Percentiles rank a stretch among this genome's conserved stretches.
Evolutionary conservation across 73 alveolate species (phyloP).

Genomic region (Tetrahymena elliotti): DNA sequence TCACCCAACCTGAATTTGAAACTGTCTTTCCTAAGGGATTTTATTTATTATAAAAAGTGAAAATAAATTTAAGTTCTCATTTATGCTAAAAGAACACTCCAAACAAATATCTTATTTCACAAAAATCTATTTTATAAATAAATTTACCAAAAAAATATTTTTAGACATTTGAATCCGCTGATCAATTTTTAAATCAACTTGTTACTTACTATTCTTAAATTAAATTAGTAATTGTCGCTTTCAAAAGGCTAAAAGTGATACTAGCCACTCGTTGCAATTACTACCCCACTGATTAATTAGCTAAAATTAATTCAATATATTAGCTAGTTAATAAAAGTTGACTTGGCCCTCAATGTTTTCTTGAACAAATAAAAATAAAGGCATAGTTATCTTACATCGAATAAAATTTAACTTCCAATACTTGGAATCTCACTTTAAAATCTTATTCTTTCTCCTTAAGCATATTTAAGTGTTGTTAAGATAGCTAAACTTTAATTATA

Average conservation of each 20-base stretch:
- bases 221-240: background rate
- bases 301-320: background rate
- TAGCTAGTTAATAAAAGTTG: background rate
- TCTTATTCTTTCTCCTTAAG: background rate
- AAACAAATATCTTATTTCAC: background rate
- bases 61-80: background rate
- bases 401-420: background rate
- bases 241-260: background rate
- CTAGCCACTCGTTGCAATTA: background rate
- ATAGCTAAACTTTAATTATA: background rate
- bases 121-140: background rate
- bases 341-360: background rate
- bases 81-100: background rate
- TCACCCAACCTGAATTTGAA: background rate
- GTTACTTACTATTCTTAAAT: background rate
- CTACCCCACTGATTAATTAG: background rate
- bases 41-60: background rate
- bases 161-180: background rate
- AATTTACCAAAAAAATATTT: background rate
- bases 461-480: background rate
- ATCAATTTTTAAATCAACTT: background rate
- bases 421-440: background rate
- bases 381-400: background rate
- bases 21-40: background rate
- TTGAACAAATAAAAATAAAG: background rate